These are phyloP conservation scores for Cyamopsis tetragonoloba DNA, from an alignment of 306 rosid species.

Conservation along the genomic window DNA sequence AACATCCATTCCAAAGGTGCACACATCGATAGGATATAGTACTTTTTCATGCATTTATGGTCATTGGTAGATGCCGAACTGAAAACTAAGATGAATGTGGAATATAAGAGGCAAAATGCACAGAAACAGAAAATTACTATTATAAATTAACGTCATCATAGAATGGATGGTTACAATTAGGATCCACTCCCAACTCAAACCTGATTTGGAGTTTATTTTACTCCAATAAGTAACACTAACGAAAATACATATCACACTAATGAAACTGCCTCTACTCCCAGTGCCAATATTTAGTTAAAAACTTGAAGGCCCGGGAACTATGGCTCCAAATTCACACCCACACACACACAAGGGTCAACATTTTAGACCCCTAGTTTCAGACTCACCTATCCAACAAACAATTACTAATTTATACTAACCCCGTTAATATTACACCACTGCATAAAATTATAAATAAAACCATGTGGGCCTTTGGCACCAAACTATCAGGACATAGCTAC, in stretches of 20 bases:
- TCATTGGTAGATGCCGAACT: neutral
- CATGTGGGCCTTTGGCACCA: slow-evolving; percentile 63
- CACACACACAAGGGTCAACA: slow-evolving; percentile 49
- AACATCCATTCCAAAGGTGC: no score
- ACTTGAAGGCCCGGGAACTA: slow-evolving; percentile 62
- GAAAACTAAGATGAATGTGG: neutral
- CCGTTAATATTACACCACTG: slow-evolving; percentile 18
- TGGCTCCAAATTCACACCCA: slow-evolving; percentile 43
- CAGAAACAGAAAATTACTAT: slow-evolving; percentile 7
- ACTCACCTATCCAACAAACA: slow-evolving; percentile 44
- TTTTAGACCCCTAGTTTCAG: slow-evolving; percentile 47
- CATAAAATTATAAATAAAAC: slow-evolving; percentile 29
- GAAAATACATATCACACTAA: slow-evolving; percentile 37
- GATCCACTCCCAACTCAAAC: slow-evolving; percentile 71
- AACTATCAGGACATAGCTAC: slow-evolving; percentile 28
- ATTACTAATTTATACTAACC: slow-evolving; percentile 29
- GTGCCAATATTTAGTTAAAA: slow-evolving; percentile 65
- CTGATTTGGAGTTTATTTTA: slow-evolving; percentile 40
- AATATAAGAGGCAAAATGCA: neutral
- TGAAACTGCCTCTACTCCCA: slow-evolving; percentile 33
- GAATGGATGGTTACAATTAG: slow-evolving; percentile 49
- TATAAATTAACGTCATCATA: neutral
- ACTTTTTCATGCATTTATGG: neutral
- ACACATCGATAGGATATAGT: neutral
- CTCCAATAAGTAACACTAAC: slow-evolving; percentile 39